Conservation (phyloP, 768 basidiomycete species). For the Collybia mongolica region DNA sequence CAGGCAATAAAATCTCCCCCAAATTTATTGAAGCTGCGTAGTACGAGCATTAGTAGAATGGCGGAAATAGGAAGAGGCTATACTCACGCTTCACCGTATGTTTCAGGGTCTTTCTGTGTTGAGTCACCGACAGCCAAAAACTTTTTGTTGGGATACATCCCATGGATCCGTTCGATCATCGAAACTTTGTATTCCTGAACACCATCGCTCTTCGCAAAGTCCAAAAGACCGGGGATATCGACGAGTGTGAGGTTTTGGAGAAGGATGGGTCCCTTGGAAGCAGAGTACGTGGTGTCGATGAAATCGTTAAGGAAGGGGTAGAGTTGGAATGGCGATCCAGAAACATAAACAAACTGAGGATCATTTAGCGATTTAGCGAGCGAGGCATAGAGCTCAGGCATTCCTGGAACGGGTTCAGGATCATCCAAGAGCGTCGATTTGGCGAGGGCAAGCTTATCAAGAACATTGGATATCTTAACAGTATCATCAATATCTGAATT, state of each 20-base stretch:
- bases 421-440: constrained; percentile 39
- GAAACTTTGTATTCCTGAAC: constrained; percentile 33
- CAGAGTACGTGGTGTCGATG: constrained; percentile 31
- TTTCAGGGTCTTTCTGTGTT: constrained; percentile 44
- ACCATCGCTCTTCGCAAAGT: constrained; percentile 23
- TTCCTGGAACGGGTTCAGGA: constrained; percentile 40
- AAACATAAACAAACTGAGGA: constrained; percentile 41
- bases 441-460: constrained; percentile 30
- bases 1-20: constrained; percentile 34
- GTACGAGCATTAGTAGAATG: neutral
- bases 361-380: constrained; percentile 31
- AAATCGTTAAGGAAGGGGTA: constrained; percentile 43
- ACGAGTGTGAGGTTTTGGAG: constrained; percentile 35
- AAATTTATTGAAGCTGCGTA: constrained; percentile 32
- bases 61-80: neutral
- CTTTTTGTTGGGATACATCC: constrained; percentile 41
- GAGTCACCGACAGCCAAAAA: constrained; percentile 44
- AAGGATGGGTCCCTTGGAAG: constrained; percentile 36
- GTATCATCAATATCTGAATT: constrained; percentile 44
- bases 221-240: constrained; percentile 25
- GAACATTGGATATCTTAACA: constrained; percentile 38
- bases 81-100: constrained; percentile 40
- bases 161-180: constrained; percentile 36
- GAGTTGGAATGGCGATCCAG: constrained; percentile 44
- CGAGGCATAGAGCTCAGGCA: constrained; percentile 41